Evolutionary conservation across 441 rosid genomes (phyloP).

Genomic region (Isatis lusitanica): DNA sequence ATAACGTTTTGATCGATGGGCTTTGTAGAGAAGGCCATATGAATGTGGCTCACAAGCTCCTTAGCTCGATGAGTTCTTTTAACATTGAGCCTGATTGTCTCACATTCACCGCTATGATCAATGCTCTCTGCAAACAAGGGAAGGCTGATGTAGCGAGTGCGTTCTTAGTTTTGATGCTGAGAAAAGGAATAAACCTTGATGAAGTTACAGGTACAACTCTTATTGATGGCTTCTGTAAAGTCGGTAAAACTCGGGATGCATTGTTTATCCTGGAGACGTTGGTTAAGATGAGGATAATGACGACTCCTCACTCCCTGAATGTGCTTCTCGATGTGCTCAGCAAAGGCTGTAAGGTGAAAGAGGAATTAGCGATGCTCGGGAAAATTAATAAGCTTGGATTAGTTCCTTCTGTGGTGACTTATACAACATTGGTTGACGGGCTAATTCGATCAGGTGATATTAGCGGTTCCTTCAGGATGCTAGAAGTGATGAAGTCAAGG

Average conservation of each 20-base stretch:
- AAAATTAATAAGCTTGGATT: conserved; percentile 46
- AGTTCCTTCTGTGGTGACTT: conserved; percentile 53
- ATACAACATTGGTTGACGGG: conserved; percentile 46
- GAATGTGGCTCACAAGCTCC: conserved; percentile 39
- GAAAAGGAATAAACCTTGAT: conserved; percentile 43
- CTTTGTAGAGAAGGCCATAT: conserved; percentile 48
- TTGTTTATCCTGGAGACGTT: conserved; percentile 38
- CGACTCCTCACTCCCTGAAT: conserved; percentile 45
- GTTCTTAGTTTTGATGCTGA: conserved; percentile 42
- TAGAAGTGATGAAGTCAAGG: conserved; percentile 42
- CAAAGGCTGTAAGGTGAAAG: conserved; percentile 42
- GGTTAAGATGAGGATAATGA: conserved; percentile 32
- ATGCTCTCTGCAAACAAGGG: conserved; percentile 44
- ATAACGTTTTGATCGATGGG: conserved; percentile 44
- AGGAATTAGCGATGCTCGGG: conserved; percentile 48
- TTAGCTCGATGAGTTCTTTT: conserved; percentile 38
- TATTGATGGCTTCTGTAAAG: conserved; percentile 49
- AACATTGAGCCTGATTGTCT: conserved; percentile 38
- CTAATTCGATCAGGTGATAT: conserved; percentile 43
- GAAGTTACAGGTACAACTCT: conserved; percentile 50
- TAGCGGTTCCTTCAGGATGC: conserved; percentile 31
- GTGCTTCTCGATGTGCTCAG: conserved; percentile 45
- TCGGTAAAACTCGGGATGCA: conserved; percentile 38
- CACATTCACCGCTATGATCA: conserved; percentile 38
- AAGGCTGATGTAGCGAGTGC: conserved; percentile 40